Evolutionary conservation across 1,139 yeast species (phyloP), one percentile per base, ranked within the genome.

Genomic region (Yamadazyma dushanensis): DNA sequence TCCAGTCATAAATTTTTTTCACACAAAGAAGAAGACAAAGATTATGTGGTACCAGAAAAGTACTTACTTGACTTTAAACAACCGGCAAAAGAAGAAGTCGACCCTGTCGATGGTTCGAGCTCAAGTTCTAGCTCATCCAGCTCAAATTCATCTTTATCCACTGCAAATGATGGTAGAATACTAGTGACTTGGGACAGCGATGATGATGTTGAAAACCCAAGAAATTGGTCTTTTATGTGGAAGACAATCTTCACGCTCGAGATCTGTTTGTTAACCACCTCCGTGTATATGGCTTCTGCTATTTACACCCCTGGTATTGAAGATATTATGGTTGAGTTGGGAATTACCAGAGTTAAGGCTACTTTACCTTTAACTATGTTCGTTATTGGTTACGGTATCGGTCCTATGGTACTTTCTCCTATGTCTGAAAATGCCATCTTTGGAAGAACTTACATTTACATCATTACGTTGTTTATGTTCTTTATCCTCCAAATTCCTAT

Each of bases 321-420:
- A 8, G 47, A 63, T 20, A 55, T 80, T 31, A 60, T 66, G 52
- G 56, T 56, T 16, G 68, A 72, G 16, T 73, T 76, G 41, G 46
- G 55, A 8, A 60, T 74, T 2, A 54, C 70, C 9, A 58, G 59
- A 34, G 69, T 66, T 8, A 65, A 61, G 3, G 76, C 78, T 0
- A 59, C 70, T 1, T 53, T 79, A 9, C 76, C 78, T 5, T 57
- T 60, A 29, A 44, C 63, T 2, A 34, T 57, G 42, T 60, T 56
- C 45, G 78, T 78, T 11, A 45, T 76, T 14, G 83, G 81, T 2
- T 77, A 76, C 45, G 83, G 80, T 24, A 34, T 73, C 24, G 83
- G 83, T 0, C 82, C 82, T 6, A 58, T 75, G 65, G 38, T 77
- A 1, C 67, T 75, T 35, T 66, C 80, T 3, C 83, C 84, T 2